These are phyloP conservation scores for Linum lewisii DNA, from an alignment of 345 rosid genomes.

Conservation along the genomic window DNA sequence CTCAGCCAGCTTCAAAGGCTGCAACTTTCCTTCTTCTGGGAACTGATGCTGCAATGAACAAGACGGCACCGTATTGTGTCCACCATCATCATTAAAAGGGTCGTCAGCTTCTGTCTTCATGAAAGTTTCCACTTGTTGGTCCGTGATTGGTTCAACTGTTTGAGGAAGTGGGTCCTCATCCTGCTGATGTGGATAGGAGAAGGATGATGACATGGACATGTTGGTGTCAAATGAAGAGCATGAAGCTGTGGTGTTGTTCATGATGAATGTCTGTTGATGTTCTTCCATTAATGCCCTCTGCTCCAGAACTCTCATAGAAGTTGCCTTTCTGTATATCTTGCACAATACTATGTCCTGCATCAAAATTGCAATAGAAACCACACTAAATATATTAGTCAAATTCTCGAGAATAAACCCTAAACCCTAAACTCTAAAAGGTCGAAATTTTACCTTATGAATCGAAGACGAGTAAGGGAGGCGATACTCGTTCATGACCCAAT, in stretches of 20 bases:
- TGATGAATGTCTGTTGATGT: not conserved
- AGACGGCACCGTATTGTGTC: not conserved
- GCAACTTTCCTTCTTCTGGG: not conserved
- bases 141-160: not conserved
- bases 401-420: too few relatives aligned
- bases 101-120: not conserved
- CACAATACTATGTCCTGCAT: conserved; percentile 27
- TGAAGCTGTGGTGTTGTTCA: not conserved
- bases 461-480: conserved; percentile 15
- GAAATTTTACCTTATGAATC: conserved; percentile 1
- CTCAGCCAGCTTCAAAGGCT: not conserved
- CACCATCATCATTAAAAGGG: not conserved
- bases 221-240: not conserved
- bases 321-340: conserved; percentile 30
- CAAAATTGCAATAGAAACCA: too few relatives aligned
- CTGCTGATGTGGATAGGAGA: not conserved
- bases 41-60: not conserved
- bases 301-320: conserved; percentile 27
- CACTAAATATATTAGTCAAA: too few relatives aligned
- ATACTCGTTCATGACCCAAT: conserved; percentile 36
- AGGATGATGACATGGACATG: not conserved
- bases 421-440: too few relatives aligned
- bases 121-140: too few relatives aligned
- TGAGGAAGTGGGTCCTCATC: not conserved
- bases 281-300: conserved; percentile 18